Evolutionary conservation across 176 grass and related monocot species (phyloP).

Genomic region (Aegilops tauschii): DNA sequence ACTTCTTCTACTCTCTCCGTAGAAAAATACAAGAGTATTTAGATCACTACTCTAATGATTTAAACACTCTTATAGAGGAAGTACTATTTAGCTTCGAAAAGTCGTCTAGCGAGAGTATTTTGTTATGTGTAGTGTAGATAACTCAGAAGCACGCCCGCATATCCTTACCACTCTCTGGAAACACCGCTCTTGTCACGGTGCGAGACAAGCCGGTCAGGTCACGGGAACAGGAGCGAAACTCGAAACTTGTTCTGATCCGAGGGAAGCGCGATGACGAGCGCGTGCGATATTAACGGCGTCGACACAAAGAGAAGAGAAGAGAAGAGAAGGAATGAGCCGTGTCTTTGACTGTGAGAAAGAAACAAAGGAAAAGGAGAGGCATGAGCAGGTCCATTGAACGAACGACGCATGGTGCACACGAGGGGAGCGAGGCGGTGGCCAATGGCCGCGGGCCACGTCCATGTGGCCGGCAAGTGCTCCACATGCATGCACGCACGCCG

Average conservation of each 20-base stretch:
- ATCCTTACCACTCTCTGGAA: neutral
- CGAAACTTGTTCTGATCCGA: neutral
- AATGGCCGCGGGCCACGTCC: neutral
- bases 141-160: no score
- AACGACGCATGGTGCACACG: neutral
- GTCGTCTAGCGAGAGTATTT: no score
- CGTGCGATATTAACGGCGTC: neutral
- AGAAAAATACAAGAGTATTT: no score
- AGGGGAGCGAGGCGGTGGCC: neutral
- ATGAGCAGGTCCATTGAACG: neutral
- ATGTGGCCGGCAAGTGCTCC: neutral
- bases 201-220: neutral
- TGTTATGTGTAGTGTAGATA: no score
- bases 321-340: neutral
- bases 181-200: neutral
- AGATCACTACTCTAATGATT: no score
- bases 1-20: no score
- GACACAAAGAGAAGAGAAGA: neutral
- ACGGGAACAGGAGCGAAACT: neutral
- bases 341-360: neutral
- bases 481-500: neutral
- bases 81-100: no score
- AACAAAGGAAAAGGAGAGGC: neutral
- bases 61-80: no score
- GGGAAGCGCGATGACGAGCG: neutral